Evolutionary conservation across 2,329 filamentous ascomycete genomes (phyloP), one percentile per base, ranked within the genome.

Genomic region (Blastomyces silverae): DNA sequence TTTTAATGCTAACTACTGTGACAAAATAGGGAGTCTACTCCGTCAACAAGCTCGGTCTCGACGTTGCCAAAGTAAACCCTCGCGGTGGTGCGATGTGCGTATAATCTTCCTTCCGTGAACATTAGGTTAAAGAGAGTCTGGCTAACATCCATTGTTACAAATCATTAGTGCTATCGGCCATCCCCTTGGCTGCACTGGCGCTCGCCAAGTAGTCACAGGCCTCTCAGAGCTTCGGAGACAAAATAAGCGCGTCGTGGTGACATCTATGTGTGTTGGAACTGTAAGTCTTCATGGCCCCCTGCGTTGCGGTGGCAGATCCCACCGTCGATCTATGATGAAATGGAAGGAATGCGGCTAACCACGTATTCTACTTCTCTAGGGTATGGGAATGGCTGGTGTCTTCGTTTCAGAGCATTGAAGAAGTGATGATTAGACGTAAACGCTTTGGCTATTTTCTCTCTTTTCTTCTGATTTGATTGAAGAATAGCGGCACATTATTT

Each of bases 241-340:
- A 64, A 86, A 87, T 63, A 83, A 93, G 82, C 88, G 88, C 81
- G 78, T 97, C 65, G 92, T 92, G 44, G 86, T 95, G 56, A 96
- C 91, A 22, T 92, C 88, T 74, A 97, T 97, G 93, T 97, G 92
- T 78, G 81, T 97, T 52, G 93, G 92, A 66, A 97, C 92, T 1
- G 92, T 77, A 70, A 73, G 91, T 67, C 6, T 91, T 95, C 91
- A 11, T 53, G 5, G 3, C 17, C 8, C 8, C 28, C 13, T 37
- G 8, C 55, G 25, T 58, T 46, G 11, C 1, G 2, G n/a, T 20
- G 39, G n/a, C 48, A 53, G 13, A 37, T 50, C 20, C 62, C 31
- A 59, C 58, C 25, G 8, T 37, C 10, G 55, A 50, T 37, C 5
- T n/a, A n/a, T 4, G 6, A 56, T 34, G 15, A 56, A 56, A 20